These are phyloP conservation scores for Leccinum imitatum DNA, from an alignment of 768 basidiomycete species.

Conservation along the genomic window DNA sequence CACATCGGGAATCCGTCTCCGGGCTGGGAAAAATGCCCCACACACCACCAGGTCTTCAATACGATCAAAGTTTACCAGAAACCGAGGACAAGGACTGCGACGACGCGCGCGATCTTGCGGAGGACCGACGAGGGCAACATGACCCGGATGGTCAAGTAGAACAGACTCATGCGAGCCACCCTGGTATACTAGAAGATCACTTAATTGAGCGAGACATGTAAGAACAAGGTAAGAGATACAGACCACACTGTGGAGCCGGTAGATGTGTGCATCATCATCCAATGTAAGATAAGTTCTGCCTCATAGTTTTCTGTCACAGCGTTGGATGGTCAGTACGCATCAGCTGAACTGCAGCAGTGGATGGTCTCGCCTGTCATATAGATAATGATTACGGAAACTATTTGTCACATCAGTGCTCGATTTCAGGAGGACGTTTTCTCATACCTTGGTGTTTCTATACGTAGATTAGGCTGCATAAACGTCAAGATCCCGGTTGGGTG, in stretches of 20 bases:
- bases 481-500: neutral
- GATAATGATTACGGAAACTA: neutral
- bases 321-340: neutral
- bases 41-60: conserved; percentile 1
- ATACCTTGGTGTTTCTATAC: neutral
- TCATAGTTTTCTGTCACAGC: neutral
- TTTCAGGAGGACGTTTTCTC: neutral
- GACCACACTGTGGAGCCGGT: neutral
- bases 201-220: neutral
- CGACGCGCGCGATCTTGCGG: neutral
- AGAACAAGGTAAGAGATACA: neutral
- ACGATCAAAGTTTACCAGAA: neutral
- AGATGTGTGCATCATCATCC: neutral
- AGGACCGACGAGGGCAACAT: neutral
- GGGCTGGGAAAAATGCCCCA: neutral
- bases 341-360: neutral
- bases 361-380: neutral
- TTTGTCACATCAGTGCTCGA: neutral
- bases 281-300: neutral
- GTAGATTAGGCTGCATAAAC: neutral
- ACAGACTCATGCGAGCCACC: neutral
- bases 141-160: neutral
- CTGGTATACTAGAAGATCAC: neutral
- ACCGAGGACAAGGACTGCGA: neutral
- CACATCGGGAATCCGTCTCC: neutral